Conservation (phyloP, 139 green algal species). For the Yamagishiella unicocca region DNA sequence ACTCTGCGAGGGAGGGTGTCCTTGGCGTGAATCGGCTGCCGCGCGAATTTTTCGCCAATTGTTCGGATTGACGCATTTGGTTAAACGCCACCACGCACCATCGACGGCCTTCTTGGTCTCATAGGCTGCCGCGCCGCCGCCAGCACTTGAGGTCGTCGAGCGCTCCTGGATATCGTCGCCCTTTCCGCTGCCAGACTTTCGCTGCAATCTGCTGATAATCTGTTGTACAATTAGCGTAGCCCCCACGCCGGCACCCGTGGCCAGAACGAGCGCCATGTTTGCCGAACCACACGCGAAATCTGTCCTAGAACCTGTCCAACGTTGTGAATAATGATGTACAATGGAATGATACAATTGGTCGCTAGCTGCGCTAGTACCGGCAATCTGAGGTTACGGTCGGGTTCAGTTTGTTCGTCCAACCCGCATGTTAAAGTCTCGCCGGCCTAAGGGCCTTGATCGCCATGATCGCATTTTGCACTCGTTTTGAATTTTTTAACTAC, state of each 20-base stretch:
- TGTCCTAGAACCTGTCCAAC: no score
- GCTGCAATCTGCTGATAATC: not conserved
- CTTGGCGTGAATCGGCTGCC: no score
- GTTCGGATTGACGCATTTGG: not conserved
- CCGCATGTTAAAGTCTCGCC: no score
- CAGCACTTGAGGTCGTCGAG: constrained; percentile 57
- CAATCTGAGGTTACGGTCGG: no score
- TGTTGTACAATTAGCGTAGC: not conserved
- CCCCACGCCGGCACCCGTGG: not conserved
- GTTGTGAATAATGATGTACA: no score
- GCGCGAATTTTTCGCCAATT: no score
- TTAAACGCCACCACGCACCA: not conserved
- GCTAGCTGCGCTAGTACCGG: no score
- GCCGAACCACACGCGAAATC: not conserved
- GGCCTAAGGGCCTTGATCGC: no score
- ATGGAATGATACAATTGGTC: no score
- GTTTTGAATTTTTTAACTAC: no score
- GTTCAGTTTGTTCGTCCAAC: no score
- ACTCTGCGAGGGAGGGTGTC: constrained; percentile 42
- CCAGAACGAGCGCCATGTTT: constrained; percentile 2
- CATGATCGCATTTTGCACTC: no score
- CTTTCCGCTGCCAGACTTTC: not conserved
- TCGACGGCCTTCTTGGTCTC: constrained; percentile 72
- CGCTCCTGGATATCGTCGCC: constrained; percentile 42
- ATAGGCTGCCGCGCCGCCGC: constrained; percentile 60